Base-by-base conservation (phyloP, 164 flowering plant species). In the Berberis vulgaris region DNA sequence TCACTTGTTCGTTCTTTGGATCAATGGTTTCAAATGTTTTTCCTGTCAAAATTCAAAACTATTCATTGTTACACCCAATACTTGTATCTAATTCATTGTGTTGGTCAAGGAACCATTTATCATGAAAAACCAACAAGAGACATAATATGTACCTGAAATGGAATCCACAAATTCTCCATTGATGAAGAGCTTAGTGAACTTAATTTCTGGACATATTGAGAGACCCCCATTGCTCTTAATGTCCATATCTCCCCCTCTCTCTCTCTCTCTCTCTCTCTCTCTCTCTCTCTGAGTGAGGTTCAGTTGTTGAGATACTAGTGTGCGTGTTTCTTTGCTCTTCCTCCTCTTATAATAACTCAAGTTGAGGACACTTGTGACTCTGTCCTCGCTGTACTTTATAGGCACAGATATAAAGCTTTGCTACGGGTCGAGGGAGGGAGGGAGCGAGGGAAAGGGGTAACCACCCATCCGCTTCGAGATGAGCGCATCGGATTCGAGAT, bases 21-120 rank as follows among this genome's bases (percentile, higher is more conserved):
- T 91, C 88, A 2, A 85, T 77, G 26, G 93, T 85, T 73, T 86
- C 93, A 49, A 87, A 90, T 0, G 85, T 90, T 60, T 74, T 82
- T 39, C 95, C 97, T 90, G 54, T 46, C 53, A 46, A 46, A 46
- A 46, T 5, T 46, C 49, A 46, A 46, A 46, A 46, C 49, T 5
- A 46, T 46, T 6, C 10, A 1, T 47, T 47, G 26, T 26, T 26
- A 26, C 26, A 26, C 26, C 26, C 26, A 26, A 26, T 26, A 26
- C 26, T 26, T 26, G 26, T 26, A 26, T 26, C 26, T 47, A 46
- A 46, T 5, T 46, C 49, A 46, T 5, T 46, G 26, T 26, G 26
- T 26, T 26, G 26, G 26, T 26, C 26, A 26, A 26, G 26, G 26
- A 26, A 26, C 26, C 26, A 26, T 26, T 26, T 26, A 26, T 5